phyloP scores from a whole-genome alignment of 2,329 filamentous ascomycete genomes.

The Diaporthe nobilis region DNA sequence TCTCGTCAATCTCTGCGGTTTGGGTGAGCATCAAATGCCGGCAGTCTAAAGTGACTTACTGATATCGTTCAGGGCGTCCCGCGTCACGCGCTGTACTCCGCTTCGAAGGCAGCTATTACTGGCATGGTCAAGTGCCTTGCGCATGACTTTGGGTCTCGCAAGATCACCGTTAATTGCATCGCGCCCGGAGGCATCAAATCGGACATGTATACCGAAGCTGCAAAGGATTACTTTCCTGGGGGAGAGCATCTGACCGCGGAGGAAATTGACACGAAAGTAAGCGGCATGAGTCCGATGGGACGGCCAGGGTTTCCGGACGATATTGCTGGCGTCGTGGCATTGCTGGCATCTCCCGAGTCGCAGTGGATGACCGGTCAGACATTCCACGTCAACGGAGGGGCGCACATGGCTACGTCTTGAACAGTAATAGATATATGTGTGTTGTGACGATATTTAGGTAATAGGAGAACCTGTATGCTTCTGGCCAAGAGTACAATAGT shows the following conservation, averaged over 20 bases:
- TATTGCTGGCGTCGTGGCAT: slow-evolving; percentile 55
- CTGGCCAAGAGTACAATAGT: no score
- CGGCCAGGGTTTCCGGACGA: slow-evolving; percentile 39
- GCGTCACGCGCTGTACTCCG: slow-evolving; percentile 30
- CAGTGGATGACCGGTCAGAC: slow-evolving; percentile 44
- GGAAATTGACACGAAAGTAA: slow-evolving; percentile 36
- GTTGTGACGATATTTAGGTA: no score
- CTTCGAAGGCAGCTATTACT: slow-evolving; percentile 32
- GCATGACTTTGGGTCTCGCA: slow-evolving; percentile 38
- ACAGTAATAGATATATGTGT: not conserved
- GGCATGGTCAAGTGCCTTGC: slow-evolving; percentile 33
- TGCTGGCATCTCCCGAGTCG: slow-evolving; percentile 51
- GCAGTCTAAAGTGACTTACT: not conserved
- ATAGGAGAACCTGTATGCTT: no score
- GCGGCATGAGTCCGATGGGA: slow-evolving; percentile 31
- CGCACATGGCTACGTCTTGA: slow-evolving; percentile 39
- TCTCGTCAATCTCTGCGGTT: slow-evolving; percentile 42
- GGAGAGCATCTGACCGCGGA: slow-evolving; percentile 33
- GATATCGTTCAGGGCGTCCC: slow-evolving; percentile 14
- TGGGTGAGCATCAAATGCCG: slow-evolving; percentile 40
- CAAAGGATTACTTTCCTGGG: slow-evolving; percentile 39
- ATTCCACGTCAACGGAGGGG: slow-evolving; percentile 42
- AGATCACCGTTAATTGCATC: slow-evolving; percentile 45
- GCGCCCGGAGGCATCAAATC: slow-evolving; percentile 42
- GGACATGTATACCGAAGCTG: slow-evolving; percentile 38